Evolutionary conservation across 2,329 filamentous ascomycete species (phyloP), one percentile per base, ranked within the genome.

Genomic region (Myriosclerotinia scirpicola): DNA sequence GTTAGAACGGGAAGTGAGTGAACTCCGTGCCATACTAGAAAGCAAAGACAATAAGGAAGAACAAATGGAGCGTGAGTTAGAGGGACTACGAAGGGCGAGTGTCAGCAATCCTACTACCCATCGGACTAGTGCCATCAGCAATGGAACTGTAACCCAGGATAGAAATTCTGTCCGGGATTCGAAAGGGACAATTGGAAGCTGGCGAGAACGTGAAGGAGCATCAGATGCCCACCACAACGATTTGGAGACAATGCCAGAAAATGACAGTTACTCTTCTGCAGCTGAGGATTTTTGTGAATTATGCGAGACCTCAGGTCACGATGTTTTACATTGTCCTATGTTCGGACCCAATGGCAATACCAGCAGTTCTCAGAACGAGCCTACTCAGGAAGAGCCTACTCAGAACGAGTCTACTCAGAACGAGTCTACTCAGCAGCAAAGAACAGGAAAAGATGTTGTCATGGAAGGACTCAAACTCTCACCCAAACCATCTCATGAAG

Each of bases 241-340:
- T 3, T 79, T 91, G 15, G 87, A 89, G 67, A 86, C 87, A 6
- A 90, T 90, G 87, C 83, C 83, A 53, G 89, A 90, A 77, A 90
- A 85, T 74, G 89, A 90, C 72, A 82, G 83, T 17, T 84, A 89
- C 77, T 91, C 90, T 48, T 87, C 85, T 38, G 84, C 86, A 30
- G 91, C 90, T 50, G 91, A 93, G 76, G 88, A 72, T 61, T 76
- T 76, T 65, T 98, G 94, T 79, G 95, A 98, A 79, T 95, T 98
- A 69, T 98, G 94, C 80, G 93, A 97, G 80, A 91, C 91, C 44
- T 85, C 87, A 56, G 93, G 94, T 20, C 94, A 98, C 76, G 94
- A 98, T 74, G 97, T 98, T 68, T 82, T 98, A 66, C 96, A 91
- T 30, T 98, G 94, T 82, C 93, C 91, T 64, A 95, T 97, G 88